phyloP scores from a whole-genome alignment of 1,284 basidiomycete species.

The Dichomitus squalens region DNA sequence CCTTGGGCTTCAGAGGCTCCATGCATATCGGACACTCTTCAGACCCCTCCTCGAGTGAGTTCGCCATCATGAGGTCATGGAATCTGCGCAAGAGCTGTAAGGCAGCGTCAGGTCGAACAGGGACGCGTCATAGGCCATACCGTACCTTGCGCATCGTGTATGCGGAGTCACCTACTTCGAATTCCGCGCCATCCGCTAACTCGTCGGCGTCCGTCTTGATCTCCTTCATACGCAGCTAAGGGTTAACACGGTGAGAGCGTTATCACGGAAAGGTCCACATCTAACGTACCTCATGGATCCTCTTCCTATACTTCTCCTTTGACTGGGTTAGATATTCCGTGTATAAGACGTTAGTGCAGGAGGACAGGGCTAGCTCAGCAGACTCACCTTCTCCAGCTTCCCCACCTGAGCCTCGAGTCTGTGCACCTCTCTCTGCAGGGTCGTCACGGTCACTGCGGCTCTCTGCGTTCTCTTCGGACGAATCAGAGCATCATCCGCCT shows the following conservation, averaged over 20 bases:
- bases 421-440: constrained; percentile 29
- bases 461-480: constrained; percentile 31
- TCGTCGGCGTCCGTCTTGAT: constrained; percentile 42
- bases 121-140: neutral
- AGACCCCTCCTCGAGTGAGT: constrained; percentile 40
- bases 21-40: constrained; percentile 51
- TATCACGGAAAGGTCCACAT: neutral
- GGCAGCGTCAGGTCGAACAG: constrained; percentile 1
- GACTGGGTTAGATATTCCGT: constrained; percentile 16
- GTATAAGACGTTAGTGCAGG: neutral
- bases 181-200: constrained; percentile 30
- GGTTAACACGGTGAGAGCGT: neutral
- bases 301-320: constrained; percentile 33
- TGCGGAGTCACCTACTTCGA: constrained; percentile 36
- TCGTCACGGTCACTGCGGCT: constrained; percentile 15
- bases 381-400: constrained; percentile 33
- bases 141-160: constrained; percentile 47
- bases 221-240: constrained; percentile 41
- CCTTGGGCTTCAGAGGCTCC: constrained; percentile 38
- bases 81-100: constrained; percentile 46
- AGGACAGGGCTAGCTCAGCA: neutral
- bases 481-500: constrained; percentile 27
- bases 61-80: constrained; percentile 41
- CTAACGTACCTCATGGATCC: constrained; percentile 30
- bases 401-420: constrained; percentile 29